Conservation (phyloP, 1,284 basidiomycete species). For the Ceratobasidium sp. region DNA sequence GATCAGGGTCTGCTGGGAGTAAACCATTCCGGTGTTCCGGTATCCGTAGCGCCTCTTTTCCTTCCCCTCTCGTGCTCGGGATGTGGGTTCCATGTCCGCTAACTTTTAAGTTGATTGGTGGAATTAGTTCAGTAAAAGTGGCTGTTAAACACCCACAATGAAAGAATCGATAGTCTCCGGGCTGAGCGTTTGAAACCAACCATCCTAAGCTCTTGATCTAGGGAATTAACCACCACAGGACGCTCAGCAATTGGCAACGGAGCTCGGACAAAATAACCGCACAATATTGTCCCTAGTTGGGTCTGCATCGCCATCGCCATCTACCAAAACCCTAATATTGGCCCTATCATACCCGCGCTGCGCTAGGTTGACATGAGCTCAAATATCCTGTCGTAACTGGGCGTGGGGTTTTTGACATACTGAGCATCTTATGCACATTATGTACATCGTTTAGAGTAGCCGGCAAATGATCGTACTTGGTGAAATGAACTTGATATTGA, state of each 20-base stretch:
- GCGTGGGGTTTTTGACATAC: not conserved
- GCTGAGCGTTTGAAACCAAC: conserved; percentile 5
- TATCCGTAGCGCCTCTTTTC: not conserved
- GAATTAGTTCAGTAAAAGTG: too few relatives aligned
- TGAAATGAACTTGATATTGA: conserved; percentile 11
- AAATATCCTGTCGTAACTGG: not conserved
- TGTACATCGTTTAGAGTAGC: not conserved
- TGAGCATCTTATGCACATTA: not conserved
- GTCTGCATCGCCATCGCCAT: not conserved
- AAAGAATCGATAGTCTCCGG: not conserved
- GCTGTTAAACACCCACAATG: not conserved
- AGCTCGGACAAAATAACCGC: not conserved
- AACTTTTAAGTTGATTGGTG: not conserved
- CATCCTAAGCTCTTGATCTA: not conserved
- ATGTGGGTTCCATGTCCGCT: conserved; percentile 6
- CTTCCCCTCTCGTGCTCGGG: not conserved
- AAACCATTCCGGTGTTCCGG: not conserved
- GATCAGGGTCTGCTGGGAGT: not conserved
- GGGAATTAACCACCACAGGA: not conserved
- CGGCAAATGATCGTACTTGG: not conserved
- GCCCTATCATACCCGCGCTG: not conserved
- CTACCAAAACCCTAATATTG: not conserved
- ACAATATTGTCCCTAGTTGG: not conserved
- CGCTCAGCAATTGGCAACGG: not conserved
- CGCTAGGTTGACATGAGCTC: not conserved